These are phyloP conservation scores for Nepenthes alata DNA, from an alignment of 179 eudicot genomes.

Conservation along the genomic window DNA sequence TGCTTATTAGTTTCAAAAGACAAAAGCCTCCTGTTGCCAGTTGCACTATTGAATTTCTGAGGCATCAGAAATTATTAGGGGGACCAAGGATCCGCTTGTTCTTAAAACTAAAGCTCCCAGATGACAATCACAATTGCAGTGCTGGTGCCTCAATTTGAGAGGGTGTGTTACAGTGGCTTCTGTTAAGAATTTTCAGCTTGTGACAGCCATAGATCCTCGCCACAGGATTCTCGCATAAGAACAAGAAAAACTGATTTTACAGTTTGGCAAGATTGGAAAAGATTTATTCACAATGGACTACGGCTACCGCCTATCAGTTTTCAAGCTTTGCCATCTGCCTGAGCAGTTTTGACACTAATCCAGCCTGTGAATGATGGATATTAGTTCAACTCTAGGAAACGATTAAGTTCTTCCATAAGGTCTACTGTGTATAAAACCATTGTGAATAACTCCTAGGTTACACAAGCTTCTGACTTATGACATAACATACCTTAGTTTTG, in stretches of 20 bases:
- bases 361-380: constrained; percentile 36
- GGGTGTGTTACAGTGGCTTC: constrained; percentile 62
- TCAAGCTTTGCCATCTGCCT: constrained; percentile 54
- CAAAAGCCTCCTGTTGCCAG: constrained; percentile 6
- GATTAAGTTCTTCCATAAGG: not conserved
- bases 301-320: constrained; percentile 43
- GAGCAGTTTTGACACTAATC: constrained; percentile 52
- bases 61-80: not conserved
- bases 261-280: constrained; percentile 54
- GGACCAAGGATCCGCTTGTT: constrained; percentile 17
- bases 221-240: constrained; percentile 23
- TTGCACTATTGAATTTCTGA: constrained; percentile 5
- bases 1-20: constrained; percentile 5
- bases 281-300: constrained; percentile 57
- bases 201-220: constrained; percentile 26
- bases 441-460: not conserved
- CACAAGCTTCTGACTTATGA: not conserved
- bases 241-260: constrained; percentile 44
- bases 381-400: not conserved
- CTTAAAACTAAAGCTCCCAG: constrained; percentile 42
- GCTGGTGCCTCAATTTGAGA: constrained; percentile 55
- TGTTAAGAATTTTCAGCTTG: constrained; percentile 58
- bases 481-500: not conserved
- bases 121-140: constrained; percentile 55
- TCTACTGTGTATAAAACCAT: not conserved